These are phyloP conservation scores for Bruguiera sexangula DNA, from an alignment of 345 rosid genomes.

Conservation along the genomic window DNA sequence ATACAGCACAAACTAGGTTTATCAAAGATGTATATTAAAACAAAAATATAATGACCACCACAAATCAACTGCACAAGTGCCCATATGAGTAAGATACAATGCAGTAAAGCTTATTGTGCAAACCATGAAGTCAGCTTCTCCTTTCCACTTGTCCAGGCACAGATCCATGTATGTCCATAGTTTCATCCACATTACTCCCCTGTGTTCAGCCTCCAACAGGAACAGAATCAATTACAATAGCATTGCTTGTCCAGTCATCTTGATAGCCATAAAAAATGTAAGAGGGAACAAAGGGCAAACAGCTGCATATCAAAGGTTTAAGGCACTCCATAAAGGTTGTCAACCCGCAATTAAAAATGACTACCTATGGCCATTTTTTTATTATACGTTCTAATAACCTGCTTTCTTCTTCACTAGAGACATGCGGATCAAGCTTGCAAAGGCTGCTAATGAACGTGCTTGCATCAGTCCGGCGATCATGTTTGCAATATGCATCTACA, in stretches of 20 bases:
- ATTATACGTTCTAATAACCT: conserved; percentile 61
- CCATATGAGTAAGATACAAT: not conserved
- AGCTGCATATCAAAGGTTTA: not conserved
- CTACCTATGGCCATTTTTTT: conserved; percentile 50
- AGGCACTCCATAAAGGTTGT: not conserved
- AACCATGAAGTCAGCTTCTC: conserved; percentile 1
- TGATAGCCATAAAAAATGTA: not conserved
- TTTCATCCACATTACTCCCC: not conserved
- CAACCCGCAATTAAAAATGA: not conserved
- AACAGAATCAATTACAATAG: not conserved
- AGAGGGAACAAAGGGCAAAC: not conserved
- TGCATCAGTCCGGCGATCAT: conserved; percentile 60
- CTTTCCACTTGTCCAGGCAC: not conserved
- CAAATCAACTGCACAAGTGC: not conserved
- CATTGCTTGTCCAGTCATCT: not conserved
- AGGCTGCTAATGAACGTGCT: conserved; percentile 50
- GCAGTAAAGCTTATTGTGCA: not conserved
- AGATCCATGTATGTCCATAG: not conserved
- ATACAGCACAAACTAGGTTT: not conserved
- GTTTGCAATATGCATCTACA: conserved; percentile 83
- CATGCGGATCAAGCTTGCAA: conserved; percentile 57
- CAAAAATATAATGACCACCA: not conserved
- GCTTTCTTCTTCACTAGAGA: conserved; percentile 46
- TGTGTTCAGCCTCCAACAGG: conserved; percentile 1
- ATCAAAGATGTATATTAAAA: not conserved